A percentile compares a stretch with the other conserved stretches of the same genome.
These are phyloP conservation scores for Westerdykella aurantiaca DNA, from an alignment of 2,329 filamentous ascomycete genomes.

Conservation along the genomic window DNA sequence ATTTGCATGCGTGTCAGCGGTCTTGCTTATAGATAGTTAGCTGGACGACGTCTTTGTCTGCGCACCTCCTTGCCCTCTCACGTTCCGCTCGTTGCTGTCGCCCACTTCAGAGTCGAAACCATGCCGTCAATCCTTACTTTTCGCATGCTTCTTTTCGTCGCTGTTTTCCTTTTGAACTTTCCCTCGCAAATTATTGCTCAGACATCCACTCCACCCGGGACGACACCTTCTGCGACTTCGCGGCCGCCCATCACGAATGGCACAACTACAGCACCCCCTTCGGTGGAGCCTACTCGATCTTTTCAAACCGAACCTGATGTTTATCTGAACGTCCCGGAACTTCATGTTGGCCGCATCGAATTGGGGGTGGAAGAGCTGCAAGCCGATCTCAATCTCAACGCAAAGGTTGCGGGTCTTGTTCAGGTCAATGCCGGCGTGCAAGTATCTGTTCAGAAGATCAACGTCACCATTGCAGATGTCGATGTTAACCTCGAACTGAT, in stretches of 20 bases:
- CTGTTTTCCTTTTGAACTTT: conserved; percentile 22
- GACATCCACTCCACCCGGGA: conserved; percentile 12
- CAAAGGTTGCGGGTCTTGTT: conserved; percentile 55
- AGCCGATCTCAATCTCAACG: conserved; percentile 56
- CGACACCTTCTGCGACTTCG: conserved; percentile 4
- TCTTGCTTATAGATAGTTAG: conserved; percentile 16
- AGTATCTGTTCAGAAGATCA: conserved; percentile 47
- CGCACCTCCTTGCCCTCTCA: conserved; percentile 10
- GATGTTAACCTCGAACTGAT: conserved; percentile 55
- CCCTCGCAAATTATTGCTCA: conserved; percentile 25
- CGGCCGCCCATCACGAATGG: conserved; percentile 14
- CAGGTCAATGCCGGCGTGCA: conserved; percentile 47
- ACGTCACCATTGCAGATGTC: conserved; percentile 58
- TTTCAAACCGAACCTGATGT: conserved; percentile 48
- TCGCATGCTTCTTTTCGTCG: conserved; percentile 23
- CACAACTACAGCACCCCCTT: conserved; percentile 21
- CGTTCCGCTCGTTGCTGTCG: conserved; percentile 11
- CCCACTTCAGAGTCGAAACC: conserved; percentile 14
- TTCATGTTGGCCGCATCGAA: conserved; percentile 56
- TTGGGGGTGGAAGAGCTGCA: conserved; percentile 54
- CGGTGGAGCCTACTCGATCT: conserved; percentile 18
- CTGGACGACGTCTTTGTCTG: conserved; percentile 11
- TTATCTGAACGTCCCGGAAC: conserved; percentile 52
- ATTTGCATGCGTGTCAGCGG: conserved; percentile 10
- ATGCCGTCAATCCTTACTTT: conserved; percentile 31